Conservation (phyloP, 1,139 yeast species). For the Taiozyma sp. region DNA sequence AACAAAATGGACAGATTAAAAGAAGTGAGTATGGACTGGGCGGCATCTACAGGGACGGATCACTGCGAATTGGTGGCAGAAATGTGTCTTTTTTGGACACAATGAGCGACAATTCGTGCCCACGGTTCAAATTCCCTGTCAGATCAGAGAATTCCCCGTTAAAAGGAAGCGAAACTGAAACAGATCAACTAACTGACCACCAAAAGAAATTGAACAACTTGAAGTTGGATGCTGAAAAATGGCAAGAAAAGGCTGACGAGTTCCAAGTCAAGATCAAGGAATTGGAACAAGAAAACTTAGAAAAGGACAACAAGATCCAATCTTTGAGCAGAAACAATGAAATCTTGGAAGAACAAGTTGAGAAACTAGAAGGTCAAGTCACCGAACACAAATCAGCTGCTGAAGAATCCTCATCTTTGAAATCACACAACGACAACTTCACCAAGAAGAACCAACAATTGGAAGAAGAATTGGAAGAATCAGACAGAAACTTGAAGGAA, state of each 20-base stretch:
- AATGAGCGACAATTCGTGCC: background rate
- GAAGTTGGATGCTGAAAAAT: slow-evolving; percentile 91
- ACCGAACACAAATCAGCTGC: slow-evolving; percentile 82
- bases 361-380: slow-evolving; percentile 77
- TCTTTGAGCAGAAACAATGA: slow-evolving; percentile 90
- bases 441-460: slow-evolving; percentile 88
- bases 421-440: slow-evolving; percentile 84
- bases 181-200: background rate
- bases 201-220: slow-evolving; percentile 77
- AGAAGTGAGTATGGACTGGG: slow-evolving; percentile 15
- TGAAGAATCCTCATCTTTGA: slow-evolving; percentile 87
- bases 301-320: slow-evolving; percentile 93
- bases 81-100: background rate
- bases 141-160: background rate
- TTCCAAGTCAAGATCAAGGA: slow-evolving; percentile 74
- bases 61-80: background rate
- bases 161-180: slow-evolving; percentile 2
- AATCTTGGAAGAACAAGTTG: slow-evolving; percentile 85
- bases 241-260: slow-evolving; percentile 96
- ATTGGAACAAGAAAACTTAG: slow-evolving; percentile 85
- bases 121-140: background rate
- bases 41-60: background rate
- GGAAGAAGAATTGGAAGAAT: slow-evolving; percentile 91
- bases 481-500: slow-evolving; percentile 88
- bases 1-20: slow-evolving; percentile 18